These are phyloP conservation scores for Ophiostoma populinum DNA, from an alignment of 2,329 filamentous ascomycete genomes.

Conservation along the genomic window DNA sequence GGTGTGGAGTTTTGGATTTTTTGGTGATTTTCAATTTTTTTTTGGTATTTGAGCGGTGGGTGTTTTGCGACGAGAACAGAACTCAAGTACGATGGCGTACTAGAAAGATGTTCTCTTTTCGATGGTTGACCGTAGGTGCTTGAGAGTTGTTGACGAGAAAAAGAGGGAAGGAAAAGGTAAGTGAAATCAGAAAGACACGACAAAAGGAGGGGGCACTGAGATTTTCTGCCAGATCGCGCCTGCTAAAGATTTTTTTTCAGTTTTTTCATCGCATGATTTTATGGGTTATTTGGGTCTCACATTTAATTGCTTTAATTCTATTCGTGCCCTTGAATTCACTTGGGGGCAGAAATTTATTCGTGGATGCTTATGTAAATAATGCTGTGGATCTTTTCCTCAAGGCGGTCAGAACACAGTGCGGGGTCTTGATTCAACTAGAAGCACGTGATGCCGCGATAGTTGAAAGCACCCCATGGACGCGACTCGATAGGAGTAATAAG, in stretches of 20 bases:
- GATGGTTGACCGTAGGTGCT: conserved; percentile 18
- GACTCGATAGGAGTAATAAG: too few relatives aligned
- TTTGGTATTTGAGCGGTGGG: conserved; percentile 34
- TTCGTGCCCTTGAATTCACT: too few relatives aligned
- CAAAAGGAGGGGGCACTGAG: conserved; percentile 1
- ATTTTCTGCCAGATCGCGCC: too few relatives aligned
- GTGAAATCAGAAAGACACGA: background rate
- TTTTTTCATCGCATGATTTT: too few relatives aligned
- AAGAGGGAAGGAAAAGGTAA: background rate
- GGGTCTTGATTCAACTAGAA: too few relatives aligned
- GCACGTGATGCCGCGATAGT: too few relatives aligned
- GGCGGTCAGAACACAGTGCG: too few relatives aligned
- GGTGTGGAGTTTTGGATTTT: conserved; percentile 22
- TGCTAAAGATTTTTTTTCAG: too few relatives aligned
- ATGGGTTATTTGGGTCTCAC: background rate
- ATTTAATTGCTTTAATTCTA: background rate
- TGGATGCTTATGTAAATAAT: too few relatives aligned
- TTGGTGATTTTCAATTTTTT: conserved; percentile 40
- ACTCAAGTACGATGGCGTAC: conserved; percentile 40
- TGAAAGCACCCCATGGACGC: too few relatives aligned
- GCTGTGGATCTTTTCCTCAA: background rate
- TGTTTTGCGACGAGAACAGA: conserved; percentile 40
- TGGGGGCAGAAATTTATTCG: background rate
- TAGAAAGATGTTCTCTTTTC: conserved; percentile 15
- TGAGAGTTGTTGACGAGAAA: conserved; percentile 3